Percentiles rank a stretch among this genome's conserved stretches.
Conservation (phyloP, 768 basidiomycete species). For the Boletus pseudo-olivaceus region DNA sequence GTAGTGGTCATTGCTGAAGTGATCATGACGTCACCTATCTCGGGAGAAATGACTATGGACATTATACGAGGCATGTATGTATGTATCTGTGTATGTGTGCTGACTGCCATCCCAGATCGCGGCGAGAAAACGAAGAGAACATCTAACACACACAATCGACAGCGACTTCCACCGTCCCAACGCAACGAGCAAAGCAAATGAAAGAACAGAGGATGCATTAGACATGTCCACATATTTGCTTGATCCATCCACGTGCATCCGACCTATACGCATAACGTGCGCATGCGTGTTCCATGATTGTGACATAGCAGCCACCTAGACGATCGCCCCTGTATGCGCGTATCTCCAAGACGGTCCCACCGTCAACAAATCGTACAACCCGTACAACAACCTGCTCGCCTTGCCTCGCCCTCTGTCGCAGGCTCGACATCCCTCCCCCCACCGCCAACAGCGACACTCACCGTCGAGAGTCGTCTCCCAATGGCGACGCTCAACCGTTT, state of each 20-base stretch:
- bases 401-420: conserved; percentile 13
- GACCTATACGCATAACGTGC: no score
- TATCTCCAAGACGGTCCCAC: neutral
- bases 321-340: neutral
- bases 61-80: neutral
- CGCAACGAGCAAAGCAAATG: no score
- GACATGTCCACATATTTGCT: neutral
- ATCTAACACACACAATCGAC: neutral
- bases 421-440: neutral
- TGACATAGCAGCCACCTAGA: neutral
- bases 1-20: no score
- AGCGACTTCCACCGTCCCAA: neutral
- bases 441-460: neutral
- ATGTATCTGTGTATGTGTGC: conserved; percentile 16
- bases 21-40: no score
- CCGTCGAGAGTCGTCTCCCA: conserved; percentile 21
- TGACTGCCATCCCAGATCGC: conserved; percentile 1
- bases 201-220: no score
- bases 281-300: neutral
- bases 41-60: neutral
- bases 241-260: conserved; percentile 1
- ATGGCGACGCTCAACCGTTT: conserved; percentile 32
- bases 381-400: conserved; percentile 33
- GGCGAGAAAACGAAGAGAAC: neutral
- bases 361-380: conserved; percentile 39